Evolutionary conservation across 257 asterid species (phyloP).

Genomic region (Striga asiatica): DNA sequence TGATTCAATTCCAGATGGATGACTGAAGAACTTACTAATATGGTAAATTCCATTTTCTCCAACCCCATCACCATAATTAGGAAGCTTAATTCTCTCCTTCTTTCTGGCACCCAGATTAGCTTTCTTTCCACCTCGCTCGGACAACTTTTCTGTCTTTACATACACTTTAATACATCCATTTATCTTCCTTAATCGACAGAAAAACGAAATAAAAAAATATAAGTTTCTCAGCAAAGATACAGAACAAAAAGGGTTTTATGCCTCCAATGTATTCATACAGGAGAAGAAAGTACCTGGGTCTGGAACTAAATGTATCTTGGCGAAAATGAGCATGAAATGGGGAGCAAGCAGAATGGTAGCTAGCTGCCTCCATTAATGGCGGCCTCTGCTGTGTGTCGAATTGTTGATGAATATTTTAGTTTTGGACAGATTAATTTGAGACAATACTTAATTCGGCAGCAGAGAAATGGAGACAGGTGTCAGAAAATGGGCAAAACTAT

Average conservation of each 20-base stretch:
- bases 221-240: neutral
- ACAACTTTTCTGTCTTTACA: slow-evolving; percentile 26
- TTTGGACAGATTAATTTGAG: neutral
- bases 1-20: slow-evolving; percentile 76
- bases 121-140: slow-evolving; percentile 42
- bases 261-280: neutral
- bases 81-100: slow-evolving; percentile 56
- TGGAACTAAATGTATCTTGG: slow-evolving; percentile 18
- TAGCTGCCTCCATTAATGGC: slow-evolving; percentile 29
- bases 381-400: slow-evolving; percentile 13
- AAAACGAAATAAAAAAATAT: too few species aligned
- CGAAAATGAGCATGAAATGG: slow-evolving; percentile 15
- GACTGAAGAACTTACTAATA: slow-evolving; percentile 59
- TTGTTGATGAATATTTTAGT: neutral
- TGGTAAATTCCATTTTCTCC: slow-evolving; percentile 22
- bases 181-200: slow-evolving; percentile 36
- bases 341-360: slow-evolving; percentile 15
- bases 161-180: slow-evolving; percentile 24
- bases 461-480: slow-evolving; percentile 12
- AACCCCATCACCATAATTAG: slow-evolving; percentile 27
- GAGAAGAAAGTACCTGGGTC: slow-evolving; percentile 20
- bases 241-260: too few species aligned
- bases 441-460: too few species aligned
- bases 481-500: neutral
- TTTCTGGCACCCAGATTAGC: slow-evolving; percentile 61